Evolutionary conservation across 805 yeast species (phyloP).

Genomic region (Sungouiozyma intestinalis): DNA sequence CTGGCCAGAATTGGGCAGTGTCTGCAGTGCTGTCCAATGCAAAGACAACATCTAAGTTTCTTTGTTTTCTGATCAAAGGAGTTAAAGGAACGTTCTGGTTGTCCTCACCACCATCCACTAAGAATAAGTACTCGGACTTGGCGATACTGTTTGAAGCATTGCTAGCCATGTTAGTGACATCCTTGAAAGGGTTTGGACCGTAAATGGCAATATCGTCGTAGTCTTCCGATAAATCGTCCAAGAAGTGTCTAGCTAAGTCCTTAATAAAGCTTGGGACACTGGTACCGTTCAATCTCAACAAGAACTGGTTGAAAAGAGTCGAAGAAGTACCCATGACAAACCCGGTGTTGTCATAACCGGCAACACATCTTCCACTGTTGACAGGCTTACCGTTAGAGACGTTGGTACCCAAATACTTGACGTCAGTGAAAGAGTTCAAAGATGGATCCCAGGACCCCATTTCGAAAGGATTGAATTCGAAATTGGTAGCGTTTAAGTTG

Average conservation of each 20-base stretch:
- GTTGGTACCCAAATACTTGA: conserved; percentile 60
- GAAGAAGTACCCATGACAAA: conserved; percentile 78
- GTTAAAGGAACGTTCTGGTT: conserved; percentile 50
- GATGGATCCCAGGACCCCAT: conserved; percentile 86
- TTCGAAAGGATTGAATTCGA: conserved; percentile 56
- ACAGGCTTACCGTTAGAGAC: conserved; percentile 49
- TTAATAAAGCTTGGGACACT: conserved; percentile 34
- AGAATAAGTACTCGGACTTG: conserved; percentile 34
- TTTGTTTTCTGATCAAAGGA: conserved; percentile 49
- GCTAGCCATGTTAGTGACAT: conserved; percentile 25
- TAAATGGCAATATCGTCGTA: conserved; percentile 63
- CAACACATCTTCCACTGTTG: conserved; percentile 39
- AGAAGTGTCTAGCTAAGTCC: conserved; percentile 33
- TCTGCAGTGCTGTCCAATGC: conserved; percentile 64
- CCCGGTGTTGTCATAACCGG: conserved; percentile 74
- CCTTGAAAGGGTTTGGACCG: conserved; percentile 60
- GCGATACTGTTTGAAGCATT: conserved; percentile 32
- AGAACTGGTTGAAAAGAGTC: conserved; percentile 59
- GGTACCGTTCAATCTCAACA: conserved; percentile 41
- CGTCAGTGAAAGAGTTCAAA: conserved; percentile 51
- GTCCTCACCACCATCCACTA: conserved; percentile 71
- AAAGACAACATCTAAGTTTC: conserved; percentile 53
- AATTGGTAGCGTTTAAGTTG: conserved; percentile 56
- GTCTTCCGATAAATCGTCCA: conserved; percentile 37
- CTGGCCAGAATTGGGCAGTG: conserved; percentile 51